These are phyloP conservation scores for Didymosphaeria variabile DNA, from an alignment of 2,329 filamentous ascomycete genomes.

Conservation along the genomic window DNA sequence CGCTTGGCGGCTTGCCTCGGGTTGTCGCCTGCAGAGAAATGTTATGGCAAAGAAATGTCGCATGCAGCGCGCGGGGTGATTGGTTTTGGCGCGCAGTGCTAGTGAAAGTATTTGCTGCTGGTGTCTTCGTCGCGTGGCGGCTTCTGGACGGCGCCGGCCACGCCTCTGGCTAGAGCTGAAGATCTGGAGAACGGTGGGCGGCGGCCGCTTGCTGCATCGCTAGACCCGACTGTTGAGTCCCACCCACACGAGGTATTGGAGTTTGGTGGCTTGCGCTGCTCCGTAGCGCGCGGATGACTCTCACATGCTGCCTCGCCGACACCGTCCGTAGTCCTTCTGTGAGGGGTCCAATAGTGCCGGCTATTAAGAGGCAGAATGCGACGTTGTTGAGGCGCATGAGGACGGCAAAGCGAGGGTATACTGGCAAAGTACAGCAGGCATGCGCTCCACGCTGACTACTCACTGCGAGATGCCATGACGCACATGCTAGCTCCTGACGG, in stretches of 20 bases:
- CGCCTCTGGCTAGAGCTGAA: background rate
- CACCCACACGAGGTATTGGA: background rate
- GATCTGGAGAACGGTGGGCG: background rate
- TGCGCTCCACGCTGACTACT: background rate
- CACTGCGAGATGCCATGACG: background rate
- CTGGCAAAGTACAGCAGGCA: background rate
- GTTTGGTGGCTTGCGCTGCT: background rate
- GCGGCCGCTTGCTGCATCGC: background rate
- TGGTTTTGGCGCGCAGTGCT: background rate
- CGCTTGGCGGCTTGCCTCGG: conserved; percentile 7
- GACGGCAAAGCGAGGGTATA: background rate
- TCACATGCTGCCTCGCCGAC: background rate
- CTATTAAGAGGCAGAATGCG: too few species aligned
- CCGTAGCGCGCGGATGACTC: background rate
- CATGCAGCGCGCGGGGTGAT: background rate
- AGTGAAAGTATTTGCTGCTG: background rate
- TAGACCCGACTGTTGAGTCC: background rate
- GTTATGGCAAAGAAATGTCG: background rate
- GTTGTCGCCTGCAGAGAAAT: background rate
- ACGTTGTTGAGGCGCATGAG: background rate
- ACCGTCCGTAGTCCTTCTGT: too few species aligned
- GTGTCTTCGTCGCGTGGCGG: background rate
- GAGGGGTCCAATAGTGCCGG: too few species aligned
- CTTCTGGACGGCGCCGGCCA: background rate
- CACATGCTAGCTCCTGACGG: background rate